phyloP scores from a whole-genome alignment of 2,329 filamentous ascomycete genomes.

The Periconia macrospinosa region DNA sequence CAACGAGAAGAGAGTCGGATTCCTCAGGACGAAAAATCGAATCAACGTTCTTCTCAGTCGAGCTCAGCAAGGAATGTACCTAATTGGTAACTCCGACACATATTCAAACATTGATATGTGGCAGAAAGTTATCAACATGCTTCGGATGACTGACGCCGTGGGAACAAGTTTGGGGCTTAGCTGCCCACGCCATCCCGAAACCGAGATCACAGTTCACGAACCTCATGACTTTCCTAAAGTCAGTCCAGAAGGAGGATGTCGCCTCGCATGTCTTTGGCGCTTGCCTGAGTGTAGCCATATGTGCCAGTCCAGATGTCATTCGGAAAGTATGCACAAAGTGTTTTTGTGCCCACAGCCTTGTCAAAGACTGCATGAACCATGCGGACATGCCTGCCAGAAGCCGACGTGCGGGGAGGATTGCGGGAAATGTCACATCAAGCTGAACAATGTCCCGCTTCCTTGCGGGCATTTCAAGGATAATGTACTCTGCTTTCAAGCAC shows the following conservation, averaged over 20 bases:
- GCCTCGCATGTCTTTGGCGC: conserved; percentile 23
- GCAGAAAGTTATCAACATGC: conserved; percentile 58
- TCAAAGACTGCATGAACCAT: neutral
- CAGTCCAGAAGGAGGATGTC: conserved; percentile 38
- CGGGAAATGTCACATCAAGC: conserved; percentile 20
- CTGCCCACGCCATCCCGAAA: conserved; percentile 33
- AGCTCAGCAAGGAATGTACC: conserved; percentile 69
- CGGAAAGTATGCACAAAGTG: too few species aligned
- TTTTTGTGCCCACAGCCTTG: neutral
- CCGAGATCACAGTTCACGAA: conserved; percentile 18
- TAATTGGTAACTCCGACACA: conserved; percentile 68
- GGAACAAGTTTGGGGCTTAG: conserved; percentile 21
- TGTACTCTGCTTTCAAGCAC: conserved; percentile 29
- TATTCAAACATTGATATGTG: conserved; percentile 65
- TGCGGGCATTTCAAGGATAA: conserved; percentile 29
- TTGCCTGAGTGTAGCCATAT: conserved; percentile 27
- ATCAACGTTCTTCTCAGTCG: conserved; percentile 71
- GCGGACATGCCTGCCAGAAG: conserved; percentile 13
- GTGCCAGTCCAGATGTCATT: too few species aligned
- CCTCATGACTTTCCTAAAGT: conserved; percentile 31
- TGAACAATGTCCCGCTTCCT: conserved; percentile 26
- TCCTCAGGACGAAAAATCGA: conserved; percentile 66
- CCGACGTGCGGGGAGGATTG: conserved; percentile 31
- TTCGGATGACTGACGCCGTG: conserved; percentile 38
- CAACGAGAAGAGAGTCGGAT: conserved; percentile 59